Conservation (phyloP, 805 yeast genomes). For the Metschnikowia chrysomelidarum region DNA sequence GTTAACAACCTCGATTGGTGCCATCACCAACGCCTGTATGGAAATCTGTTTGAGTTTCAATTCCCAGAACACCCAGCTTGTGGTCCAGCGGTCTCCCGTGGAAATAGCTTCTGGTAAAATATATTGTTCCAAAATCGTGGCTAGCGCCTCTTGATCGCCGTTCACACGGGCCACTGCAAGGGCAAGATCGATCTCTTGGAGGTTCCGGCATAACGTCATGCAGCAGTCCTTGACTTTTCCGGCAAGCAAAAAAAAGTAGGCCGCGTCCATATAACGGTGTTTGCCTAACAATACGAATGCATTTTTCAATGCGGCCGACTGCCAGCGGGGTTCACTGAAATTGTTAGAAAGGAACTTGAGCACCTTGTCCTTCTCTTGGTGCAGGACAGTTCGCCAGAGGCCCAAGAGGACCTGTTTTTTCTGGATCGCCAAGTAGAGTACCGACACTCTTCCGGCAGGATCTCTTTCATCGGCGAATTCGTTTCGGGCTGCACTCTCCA, state of each 20-base stretch:
- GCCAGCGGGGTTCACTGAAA: conserved; percentile 75
- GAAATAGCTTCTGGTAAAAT: conserved; percentile 56
- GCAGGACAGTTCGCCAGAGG: conserved; percentile 78
- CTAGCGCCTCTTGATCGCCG: conserved; percentile 33
- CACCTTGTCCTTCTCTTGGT: conserved; percentile 83
- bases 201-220: conserved; percentile 64
- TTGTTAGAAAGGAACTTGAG: conserved; percentile 73
- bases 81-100: conserved; percentile 74
- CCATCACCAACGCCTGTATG: conserved; percentile 61
- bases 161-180: conserved; percentile 77
- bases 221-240: conserved; percentile 75
- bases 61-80: conserved; percentile 80
- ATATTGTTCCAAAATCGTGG: conserved; percentile 45
- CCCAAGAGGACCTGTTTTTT: conserved; percentile 77
- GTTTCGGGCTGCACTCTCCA: conserved; percentile 71
- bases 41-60: conserved; percentile 42
- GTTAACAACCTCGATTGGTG: conserved; percentile 41
- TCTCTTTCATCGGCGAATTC: conserved; percentile 64
- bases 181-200: conserved; percentile 71
- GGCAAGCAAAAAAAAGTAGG: conserved; percentile 81
- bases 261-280: conserved; percentile 85
- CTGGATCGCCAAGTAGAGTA: conserved; percentile 73
- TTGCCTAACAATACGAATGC: conserved; percentile 89
- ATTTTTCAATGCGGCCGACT: conserved; percentile 84
- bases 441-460: conserved; percentile 65